Evolutionary conservation across 352 stramenopile species (phyloP).

Genomic region (Pythium brachiatum): DNA sequence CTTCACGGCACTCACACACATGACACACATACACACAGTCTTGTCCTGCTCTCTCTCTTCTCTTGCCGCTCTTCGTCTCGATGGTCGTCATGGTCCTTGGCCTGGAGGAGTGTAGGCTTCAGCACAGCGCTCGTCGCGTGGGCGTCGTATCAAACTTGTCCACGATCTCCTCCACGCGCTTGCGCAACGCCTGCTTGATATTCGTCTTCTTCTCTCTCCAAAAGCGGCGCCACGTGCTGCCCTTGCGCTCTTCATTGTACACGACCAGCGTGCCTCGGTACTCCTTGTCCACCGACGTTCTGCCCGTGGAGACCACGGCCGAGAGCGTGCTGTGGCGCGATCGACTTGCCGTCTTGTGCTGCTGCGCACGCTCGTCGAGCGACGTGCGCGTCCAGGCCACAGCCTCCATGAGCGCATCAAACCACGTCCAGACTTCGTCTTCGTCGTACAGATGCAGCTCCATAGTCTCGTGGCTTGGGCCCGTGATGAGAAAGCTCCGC

Average conservation of each 20-base stretch:
- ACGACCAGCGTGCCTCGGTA: slow-evolving; percentile 69
- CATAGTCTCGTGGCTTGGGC: slow-evolving; percentile 62
- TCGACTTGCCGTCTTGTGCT: slow-evolving; percentile 21
- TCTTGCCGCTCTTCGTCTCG: too few relatives aligned
- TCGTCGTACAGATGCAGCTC: slow-evolving; percentile 74
- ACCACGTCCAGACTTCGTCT: slow-evolving; percentile 46
- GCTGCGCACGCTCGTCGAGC: slow-evolving; percentile 28
- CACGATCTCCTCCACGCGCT: slow-evolving; percentile 55
- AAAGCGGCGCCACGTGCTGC: slow-evolving; percentile 42
- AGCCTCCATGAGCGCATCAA: slow-evolving; percentile 66
- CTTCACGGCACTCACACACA: slow-evolving; percentile 1
- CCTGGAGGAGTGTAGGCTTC: too few relatives aligned
- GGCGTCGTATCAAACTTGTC: slow-evolving; percentile 47
- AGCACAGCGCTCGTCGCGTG: slow-evolving; percentile 15
- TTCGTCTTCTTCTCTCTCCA: slow-evolving; percentile 24
- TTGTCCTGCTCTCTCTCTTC: neutral
- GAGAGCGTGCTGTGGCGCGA: neutral
- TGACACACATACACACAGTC: neutral
- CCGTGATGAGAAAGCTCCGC: slow-evolving; percentile 46
- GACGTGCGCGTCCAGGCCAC: slow-evolving; percentile 24
- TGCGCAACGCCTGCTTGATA: slow-evolving; percentile 35
- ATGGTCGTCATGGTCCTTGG: too few relatives aligned
- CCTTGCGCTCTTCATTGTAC: slow-evolving; percentile 59
- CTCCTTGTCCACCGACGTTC: slow-evolving; percentile 30
- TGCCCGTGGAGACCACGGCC: neutral